A percentile compares a stretch with the other conserved stretches of the same genome.
These are phyloP conservation scores for Blastocystis sp. DNA, from an alignment of 352 stramenopile species.

Conservation along the genomic window DNA sequence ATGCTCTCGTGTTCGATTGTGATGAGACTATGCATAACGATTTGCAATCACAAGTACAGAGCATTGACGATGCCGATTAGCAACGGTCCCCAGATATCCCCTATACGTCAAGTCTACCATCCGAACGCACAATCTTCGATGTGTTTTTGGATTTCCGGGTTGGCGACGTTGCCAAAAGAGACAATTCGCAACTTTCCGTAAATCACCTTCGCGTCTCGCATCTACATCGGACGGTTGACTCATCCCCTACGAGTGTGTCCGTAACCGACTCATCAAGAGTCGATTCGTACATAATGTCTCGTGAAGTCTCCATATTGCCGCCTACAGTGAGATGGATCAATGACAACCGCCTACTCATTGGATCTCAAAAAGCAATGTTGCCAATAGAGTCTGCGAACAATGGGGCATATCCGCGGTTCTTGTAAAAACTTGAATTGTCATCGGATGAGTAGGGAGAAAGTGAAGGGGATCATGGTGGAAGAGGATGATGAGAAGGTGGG, in stretches of 20 bases:
- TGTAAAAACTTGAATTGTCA: too few species aligned
- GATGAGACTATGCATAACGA: neutral
- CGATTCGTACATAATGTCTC: neutral
- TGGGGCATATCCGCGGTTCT: too few species aligned
- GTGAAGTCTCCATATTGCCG: neutral
- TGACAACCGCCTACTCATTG: neutral
- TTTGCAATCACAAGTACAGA: neutral
- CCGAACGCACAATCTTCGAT: neutral
- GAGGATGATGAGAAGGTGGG: too few species aligned
- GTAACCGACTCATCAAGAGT: conserved; percentile 22
- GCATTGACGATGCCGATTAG: neutral
- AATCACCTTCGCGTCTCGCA: neutral
- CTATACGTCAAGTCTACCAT: neutral
- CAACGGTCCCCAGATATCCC: conserved; percentile 24
- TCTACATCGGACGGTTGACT: neutral
- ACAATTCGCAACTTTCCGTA: conserved; percentile 11
- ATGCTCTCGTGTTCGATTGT: too few species aligned
- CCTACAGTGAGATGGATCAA: neutral
- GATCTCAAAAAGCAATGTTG: too few species aligned
- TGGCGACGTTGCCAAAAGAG: neutral
- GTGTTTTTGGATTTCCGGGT: conserved; percentile 20
- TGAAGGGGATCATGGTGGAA: too few species aligned
- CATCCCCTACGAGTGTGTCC: neutral
- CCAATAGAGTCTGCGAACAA: too few species aligned
- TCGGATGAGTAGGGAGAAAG: too few species aligned